These are phyloP conservation scores for Aspergillus sp. DNA, from an alignment of 2,329 filamentous ascomycete species.

Conservation along the genomic window DNA sequence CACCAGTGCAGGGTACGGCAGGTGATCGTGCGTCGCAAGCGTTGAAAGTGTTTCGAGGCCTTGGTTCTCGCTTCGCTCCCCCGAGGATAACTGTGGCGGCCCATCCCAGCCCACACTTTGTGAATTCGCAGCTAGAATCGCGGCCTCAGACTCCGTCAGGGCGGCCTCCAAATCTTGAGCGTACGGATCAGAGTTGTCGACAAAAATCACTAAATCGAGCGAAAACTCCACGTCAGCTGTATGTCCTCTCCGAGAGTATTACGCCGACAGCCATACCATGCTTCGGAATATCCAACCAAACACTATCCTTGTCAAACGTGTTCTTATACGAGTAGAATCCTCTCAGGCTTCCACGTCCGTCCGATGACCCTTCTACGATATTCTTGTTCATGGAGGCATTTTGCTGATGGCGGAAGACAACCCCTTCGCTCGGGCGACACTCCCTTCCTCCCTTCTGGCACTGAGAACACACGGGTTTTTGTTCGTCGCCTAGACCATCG, in stretches of 20 bases:
- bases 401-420: constrained; percentile 68
- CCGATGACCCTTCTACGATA: constrained; percentile 38
- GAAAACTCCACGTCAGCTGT: constrained; percentile 1
- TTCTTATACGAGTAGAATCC: constrained; percentile 67
- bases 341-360: constrained; percentile 50
- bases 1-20: constrained; percentile 27
- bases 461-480: constrained; percentile 60
- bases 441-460: constrained; percentile 61
- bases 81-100: constrained; percentile 24
- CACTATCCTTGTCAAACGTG: constrained; percentile 59
- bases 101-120: constrained; percentile 35
- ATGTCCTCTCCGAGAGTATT: neutral
- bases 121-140: constrained; percentile 28
- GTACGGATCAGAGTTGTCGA: constrained; percentile 63
- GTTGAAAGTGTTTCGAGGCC: constrained; percentile 57
- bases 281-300: constrained; percentile 64
- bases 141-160: constrained; percentile 31
- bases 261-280: constrained; percentile 45
- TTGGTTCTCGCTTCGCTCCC: constrained; percentile 42
- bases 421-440: constrained; percentile 61
- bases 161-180: constrained; percentile 50
- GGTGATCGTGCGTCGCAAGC: constrained; percentile 47
- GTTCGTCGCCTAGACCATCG: constrained; percentile 49
- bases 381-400: constrained; percentile 66
- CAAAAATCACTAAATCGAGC: constrained; percentile 54